Base-by-base conservation (phyloP, 805 yeast species). In the Priceomyces medius region DNA sequence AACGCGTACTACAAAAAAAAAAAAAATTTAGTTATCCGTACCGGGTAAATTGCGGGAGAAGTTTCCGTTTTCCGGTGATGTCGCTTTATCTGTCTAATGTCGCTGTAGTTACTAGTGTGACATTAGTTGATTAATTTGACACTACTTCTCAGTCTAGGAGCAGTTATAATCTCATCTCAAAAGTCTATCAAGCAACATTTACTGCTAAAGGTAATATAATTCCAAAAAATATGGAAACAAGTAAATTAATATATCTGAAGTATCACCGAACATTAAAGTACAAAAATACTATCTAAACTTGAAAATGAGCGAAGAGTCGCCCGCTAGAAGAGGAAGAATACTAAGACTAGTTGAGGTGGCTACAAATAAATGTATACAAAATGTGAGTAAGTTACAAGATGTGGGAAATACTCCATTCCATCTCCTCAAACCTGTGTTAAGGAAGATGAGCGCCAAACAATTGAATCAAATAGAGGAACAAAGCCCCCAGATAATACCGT, bases 401-500 rank as follows among this genome's bases (percentile, higher is more conserved):
- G 48, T 61, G 9, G 67, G 67, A 5, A 35, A 44, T n/a, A 50
- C 61, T 6, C 66, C 65, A 6, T 77, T 67, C 48, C 81, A 75
- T 50, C 52, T 78, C 10, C 59, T 77, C 8, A 68, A 63, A 47
- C 80, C 82, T 0, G 58, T 77, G 1, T 58, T 78, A 9, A 53
- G 48, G 43, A 67, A 66, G 40, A 73, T 77, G 65, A 63, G 68
- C 3, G 69, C 74, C 3, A 71, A 66, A 44, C 72, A 76, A 36
- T 57, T 78, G 13, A 55, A 55, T 26, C 42, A 48, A 6, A 60
- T 76, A 0, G 82, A 78, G 51, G 43, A 42, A 1, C 56, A 50
- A 35, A 72, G 77, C 32, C 74, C 76, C 3, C 74, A 64, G 18
- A 49, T 78, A 1, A 54, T 54, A 5, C 66, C 71, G 1, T 55